Conservation (phyloP, 208 protist species). For the Trypanosomatidae sp. region DNA sequence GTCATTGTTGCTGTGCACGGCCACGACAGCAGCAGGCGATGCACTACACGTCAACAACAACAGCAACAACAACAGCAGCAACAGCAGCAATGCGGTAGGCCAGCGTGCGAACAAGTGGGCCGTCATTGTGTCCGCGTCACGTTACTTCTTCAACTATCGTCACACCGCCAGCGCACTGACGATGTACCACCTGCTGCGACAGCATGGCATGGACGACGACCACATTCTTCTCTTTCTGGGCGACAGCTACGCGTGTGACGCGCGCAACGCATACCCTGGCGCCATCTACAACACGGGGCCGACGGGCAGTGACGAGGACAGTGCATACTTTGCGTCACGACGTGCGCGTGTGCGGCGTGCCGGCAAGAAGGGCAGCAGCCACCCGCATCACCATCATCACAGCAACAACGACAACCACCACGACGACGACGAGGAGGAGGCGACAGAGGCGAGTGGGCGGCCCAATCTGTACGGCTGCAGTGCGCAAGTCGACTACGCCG, state of each 20-base stretch:
- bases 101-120: constrained; percentile 81
- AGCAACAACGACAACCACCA: not conserved
- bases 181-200: constrained; percentile 93
- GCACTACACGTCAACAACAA: not conserved
- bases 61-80: not conserved
- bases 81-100: too few species aligned
- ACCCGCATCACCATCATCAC: not conserved
- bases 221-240: constrained; percentile 95
- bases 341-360: not conserved
- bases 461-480: constrained; percentile 84
- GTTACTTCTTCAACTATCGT: constrained; percentile 98
- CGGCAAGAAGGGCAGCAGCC: not conserved
- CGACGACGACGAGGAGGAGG: constrained; percentile 2
- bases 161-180: constrained; percentile 94
- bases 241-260: constrained; percentile 97
- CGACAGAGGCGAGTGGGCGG: not conserved
- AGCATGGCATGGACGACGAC: constrained; percentile 91
- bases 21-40: not conserved
- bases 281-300: constrained; percentile 47
- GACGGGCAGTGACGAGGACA: not conserved
- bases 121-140: constrained; percentile 90
- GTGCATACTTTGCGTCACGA: not conserved
- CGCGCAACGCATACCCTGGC: constrained; percentile 88
- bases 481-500: constrained; percentile 95
- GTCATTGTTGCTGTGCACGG: not conserved